Base-by-base conservation (phyloP, 75 land plant species). In the Ceratopteris richardii region DNA sequence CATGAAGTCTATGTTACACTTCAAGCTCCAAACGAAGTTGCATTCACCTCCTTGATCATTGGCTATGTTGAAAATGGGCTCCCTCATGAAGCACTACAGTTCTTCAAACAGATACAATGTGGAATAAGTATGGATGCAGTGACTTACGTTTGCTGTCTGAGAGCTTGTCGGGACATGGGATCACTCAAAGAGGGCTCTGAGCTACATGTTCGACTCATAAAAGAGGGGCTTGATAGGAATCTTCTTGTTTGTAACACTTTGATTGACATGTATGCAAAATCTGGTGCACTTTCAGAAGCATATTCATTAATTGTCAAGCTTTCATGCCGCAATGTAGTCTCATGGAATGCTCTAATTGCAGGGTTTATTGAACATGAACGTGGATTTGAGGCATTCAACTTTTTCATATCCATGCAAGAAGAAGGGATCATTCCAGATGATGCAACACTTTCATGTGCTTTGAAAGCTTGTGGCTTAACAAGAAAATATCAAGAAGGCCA, bases 241-340 rank as follows among this genome's bases (percentile, higher is more conserved):
- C 22, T 31, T 2, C 48, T 78, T 43, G 52, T 81, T 31, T 22
- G 53, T 2, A 81, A 74, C 57, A 65, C 74, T 10, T 29, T 81
- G 16, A 44, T 81, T 41, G 37, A 48, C 17, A 63, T 81, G 67
- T 81, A 81, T 31, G 25, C 18, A 21, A 72, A 68, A 29, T 77
- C 61, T 23, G 67, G 54, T 16, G 10, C 31, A n/a, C 48, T 59
- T 37, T 27, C 0, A 0, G 61, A 67, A 20, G 55, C 56, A 1
- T 40, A 31, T 23, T 42, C 58, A 18, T 18, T 77, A 57, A 72
- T 81, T 48, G 68, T 69, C 23, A 71, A 78, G 61, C 73, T 73
- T 63, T 60, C 60, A 0, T 18, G 31, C 0, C 76, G 72, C 40
- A 46, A 46, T 46, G 22, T 21, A 17, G 50, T 46, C 4, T 46